These are phyloP conservation scores for Luvunga scandens DNA, from an alignment of 345 rosid genomes.

Conservation along the genomic window DNA sequence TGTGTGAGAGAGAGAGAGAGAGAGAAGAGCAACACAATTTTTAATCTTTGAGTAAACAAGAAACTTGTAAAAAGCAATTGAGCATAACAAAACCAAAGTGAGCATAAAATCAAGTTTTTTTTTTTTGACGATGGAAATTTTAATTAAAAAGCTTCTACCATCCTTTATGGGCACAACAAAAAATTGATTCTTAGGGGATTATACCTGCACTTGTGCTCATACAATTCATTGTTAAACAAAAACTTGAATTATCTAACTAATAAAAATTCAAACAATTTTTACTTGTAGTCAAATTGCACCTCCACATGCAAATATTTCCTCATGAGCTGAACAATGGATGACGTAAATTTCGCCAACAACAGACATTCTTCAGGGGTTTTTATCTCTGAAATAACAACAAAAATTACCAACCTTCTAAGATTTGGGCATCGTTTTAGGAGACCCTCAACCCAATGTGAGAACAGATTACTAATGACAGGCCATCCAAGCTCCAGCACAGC, in stretches of 20 bases:
- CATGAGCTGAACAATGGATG: conserved; percentile 71
- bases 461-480: conserved; percentile 56
- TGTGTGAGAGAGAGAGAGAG: neutral
- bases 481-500: conserved; percentile 74
- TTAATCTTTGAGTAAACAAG: neutral
- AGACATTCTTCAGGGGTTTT: conserved; percentile 65
- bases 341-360: conserved; percentile 62
- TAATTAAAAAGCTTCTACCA: conserved; percentile 13
- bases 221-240: conserved; percentile 11
- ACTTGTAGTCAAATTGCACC: conserved; percentile 67
- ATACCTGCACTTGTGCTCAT: conserved; percentile 18
- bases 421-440: conserved; percentile 65
- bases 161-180: neutral
- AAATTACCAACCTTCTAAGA: conserved; percentile 61
- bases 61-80: neutral
- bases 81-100: conserved; percentile 11
- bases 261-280: conserved; percentile 20
- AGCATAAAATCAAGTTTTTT: neutral
- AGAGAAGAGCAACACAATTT: neutral
- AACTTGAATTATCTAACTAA: conserved; percentile 18
- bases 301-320: conserved; percentile 69
- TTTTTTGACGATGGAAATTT: neutral
- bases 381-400: conserved; percentile 68
- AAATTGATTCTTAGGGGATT: conserved; percentile 4
- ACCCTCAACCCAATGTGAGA: conserved; percentile 64